phyloP scores from a whole-genome alignment of 2,329 filamentous ascomycete species.

The Aspergillus luchuensis region DNA sequence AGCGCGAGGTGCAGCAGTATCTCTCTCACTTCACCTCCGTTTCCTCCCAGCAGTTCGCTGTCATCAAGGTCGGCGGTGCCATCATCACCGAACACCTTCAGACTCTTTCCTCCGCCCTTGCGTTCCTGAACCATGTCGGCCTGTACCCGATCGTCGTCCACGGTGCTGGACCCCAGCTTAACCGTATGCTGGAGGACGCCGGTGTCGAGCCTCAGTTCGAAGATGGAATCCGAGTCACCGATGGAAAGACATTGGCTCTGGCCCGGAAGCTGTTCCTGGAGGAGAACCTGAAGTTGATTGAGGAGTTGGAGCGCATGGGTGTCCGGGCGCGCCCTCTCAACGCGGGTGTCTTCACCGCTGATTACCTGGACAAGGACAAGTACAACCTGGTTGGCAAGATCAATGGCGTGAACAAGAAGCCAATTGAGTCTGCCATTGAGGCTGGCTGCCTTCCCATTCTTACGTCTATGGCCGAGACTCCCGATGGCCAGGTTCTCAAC shows the following conservation, averaged over 20 bases:
- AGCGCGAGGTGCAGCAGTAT: slow-evolving; percentile 95
- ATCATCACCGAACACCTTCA: slow-evolving; percentile 94
- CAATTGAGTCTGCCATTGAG: slow-evolving; percentile 88
- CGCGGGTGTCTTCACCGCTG: slow-evolving; percentile 84
- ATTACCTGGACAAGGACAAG: slow-evolving; percentile 95
- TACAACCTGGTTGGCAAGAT: slow-evolving; percentile 96
- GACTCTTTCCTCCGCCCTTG: slow-evolving; percentile 83
- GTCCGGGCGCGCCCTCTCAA: slow-evolving; percentile 87
- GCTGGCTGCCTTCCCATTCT: slow-evolving; percentile 90
- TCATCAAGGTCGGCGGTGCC: slow-evolving; percentile 96
- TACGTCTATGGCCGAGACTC: slow-evolving; percentile 93
- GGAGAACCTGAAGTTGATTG: slow-evolving; percentile 90
- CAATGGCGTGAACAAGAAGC: slow-evolving; percentile 83
- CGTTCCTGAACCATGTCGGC: slow-evolving; percentile 91
- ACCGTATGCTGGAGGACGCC: slow-evolving; percentile 83
- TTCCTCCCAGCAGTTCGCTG: slow-evolving; percentile 93
- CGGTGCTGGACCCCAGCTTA: slow-evolving; percentile 91
- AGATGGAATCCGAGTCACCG: slow-evolving; percentile 92
- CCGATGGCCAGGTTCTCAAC: slow-evolving; percentile 89
- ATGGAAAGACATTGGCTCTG: slow-evolving; percentile 89
- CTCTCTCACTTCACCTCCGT: slow-evolving; percentile 96
- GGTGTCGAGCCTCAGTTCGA: slow-evolving; percentile 95
- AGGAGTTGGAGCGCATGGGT: slow-evolving; percentile 86
- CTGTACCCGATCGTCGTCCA: slow-evolving; percentile 95
- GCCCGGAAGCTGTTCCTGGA: slow-evolving; percentile 91